Evolutionary conservation across 108 stramenopile species (phyloP), one percentile per base, ranked within the genome.

Genomic region (Parietichytrium sp.): DNA sequence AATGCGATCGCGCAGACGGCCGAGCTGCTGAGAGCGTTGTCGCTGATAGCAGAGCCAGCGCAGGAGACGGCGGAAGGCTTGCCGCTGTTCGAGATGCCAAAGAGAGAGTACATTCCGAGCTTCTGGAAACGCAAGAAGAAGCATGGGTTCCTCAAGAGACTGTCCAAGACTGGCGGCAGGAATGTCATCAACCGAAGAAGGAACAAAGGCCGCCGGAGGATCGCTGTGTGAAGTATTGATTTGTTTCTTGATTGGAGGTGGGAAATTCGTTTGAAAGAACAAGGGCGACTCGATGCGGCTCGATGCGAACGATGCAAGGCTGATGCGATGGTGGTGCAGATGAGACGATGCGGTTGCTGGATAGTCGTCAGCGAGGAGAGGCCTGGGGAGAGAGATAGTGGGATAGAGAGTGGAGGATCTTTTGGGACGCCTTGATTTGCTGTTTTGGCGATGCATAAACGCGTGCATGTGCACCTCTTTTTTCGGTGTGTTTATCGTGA

Each of bases 51-150:
- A n/a, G n/a, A n/a, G n/a, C n/a, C n/a, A n/a, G n/a, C n/a, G n/a
- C n/a, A n/a, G n/a, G n/a, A n/a, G n/a, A n/a, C n/a, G n/a, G n/a
- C n/a, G n/a, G n/a, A n/a, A n/a, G n/a, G n/a, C n/a, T n/a, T n/a
- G n/a, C n/a, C n/a, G n/a, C n/a, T 72, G 38, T 72, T 72, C 3
- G 78, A 79, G 78, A 79, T 79, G 78, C 30, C 77, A 29, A 82
- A 82, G 49, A 54, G 81, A 18, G 15, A 33, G 30, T 82, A 82
- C 47, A 33, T 77, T 48, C 81, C 81, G 31, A 82, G 78, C 23
- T 29, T 51, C 27, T 8, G 4, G 27, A 82, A 29, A 42, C 78
- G 81, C 38, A 79, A 79, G 72, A 4, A 31, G 13, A 82, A 48
- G 12, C 81, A 82, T 26, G 81, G 81, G 26, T 82, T 79, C 48